Conservation (phyloP, 345 rosid species). For the Xanthoceras sorbifolium region DNA sequence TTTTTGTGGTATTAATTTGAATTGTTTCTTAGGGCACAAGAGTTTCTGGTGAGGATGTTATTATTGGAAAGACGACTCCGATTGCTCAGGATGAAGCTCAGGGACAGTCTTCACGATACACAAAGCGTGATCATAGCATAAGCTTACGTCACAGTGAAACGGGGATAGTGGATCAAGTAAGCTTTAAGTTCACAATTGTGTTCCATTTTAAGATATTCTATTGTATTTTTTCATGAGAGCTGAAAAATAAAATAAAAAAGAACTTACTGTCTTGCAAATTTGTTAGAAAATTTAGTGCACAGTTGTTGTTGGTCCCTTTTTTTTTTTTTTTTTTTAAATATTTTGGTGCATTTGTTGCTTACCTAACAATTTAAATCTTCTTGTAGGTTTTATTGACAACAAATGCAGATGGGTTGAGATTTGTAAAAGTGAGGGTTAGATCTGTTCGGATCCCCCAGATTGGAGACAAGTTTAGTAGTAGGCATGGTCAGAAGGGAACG, state of each 20-base stretch:
- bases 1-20: neutral
- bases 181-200: conserved; percentile 1
- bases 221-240: neutral
- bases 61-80: conserved; percentile 95
- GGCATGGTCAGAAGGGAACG: conserved; percentile 99
- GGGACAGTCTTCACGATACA: conserved; percentile 76
- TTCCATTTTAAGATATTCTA: neutral
- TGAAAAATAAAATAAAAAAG: neutral
- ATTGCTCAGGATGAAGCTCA: conserved; percentile 90
- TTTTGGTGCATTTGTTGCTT: neutral
- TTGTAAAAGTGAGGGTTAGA: conserved; percentile 96
- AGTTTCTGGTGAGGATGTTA: conserved; percentile 96
- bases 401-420: conserved; percentile 97
- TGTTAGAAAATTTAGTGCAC: neutral
- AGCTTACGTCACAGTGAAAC: conserved; percentile 97
- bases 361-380: neutral
- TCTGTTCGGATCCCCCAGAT: conserved; percentile 97
- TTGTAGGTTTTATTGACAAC: conserved; percentile 89
- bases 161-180: conserved; percentile 97
- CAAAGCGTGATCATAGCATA: conserved; percentile 93
- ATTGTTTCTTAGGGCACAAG: conserved; percentile 69
- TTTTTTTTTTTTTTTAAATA: neutral
- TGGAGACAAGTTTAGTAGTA: conserved; percentile 97
- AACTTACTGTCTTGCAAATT: neutral
- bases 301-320: neutral